These are phyloP conservation scores for Triticum monococcum DNA, from an alignment of 176 grass and related monocot species.

Conservation along the genomic window DNA sequence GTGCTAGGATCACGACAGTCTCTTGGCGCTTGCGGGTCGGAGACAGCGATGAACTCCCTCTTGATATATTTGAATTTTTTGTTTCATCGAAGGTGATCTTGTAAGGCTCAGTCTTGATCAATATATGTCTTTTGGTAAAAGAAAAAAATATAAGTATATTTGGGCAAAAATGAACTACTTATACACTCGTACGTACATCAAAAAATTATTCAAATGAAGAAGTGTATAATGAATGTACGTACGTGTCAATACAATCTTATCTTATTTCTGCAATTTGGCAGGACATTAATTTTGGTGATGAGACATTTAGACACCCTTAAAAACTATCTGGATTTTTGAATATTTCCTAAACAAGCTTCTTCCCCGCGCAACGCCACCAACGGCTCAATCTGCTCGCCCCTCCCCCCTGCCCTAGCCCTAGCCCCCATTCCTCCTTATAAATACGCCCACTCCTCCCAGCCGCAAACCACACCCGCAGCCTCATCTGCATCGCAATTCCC, in stretches of 20 bases:
- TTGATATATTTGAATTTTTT: too few species aligned
- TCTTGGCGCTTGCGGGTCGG: not conserved
- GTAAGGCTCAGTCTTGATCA: not conserved
- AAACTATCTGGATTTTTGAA: too few species aligned
- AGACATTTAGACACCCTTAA: too few species aligned
- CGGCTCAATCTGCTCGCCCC: too few species aligned
- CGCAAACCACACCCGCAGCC: not conserved
- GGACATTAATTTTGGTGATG: too few species aligned
- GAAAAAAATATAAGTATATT: not conserved
- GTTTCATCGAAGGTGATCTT: not conserved
- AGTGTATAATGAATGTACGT: too few species aligned
- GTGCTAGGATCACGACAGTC: not conserved
- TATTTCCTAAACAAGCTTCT: too few species aligned
- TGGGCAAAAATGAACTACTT: not conserved
- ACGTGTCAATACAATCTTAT: too few species aligned
- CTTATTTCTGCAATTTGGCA: too few species aligned
- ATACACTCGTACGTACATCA: not conserved
- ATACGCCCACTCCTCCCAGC: not conserved
- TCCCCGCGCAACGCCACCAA: too few species aligned
- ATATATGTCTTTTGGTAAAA: not conserved
- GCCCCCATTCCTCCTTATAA: too few species aligned
- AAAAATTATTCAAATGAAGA: too few species aligned
- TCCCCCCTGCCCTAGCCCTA: not conserved
- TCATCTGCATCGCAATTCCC: not conserved
- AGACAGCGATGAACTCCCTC: not conserved